Evolutionary conservation across 2,329 filamentous ascomycete species (phyloP).

Genomic region (Botrytis elliptica): DNA sequence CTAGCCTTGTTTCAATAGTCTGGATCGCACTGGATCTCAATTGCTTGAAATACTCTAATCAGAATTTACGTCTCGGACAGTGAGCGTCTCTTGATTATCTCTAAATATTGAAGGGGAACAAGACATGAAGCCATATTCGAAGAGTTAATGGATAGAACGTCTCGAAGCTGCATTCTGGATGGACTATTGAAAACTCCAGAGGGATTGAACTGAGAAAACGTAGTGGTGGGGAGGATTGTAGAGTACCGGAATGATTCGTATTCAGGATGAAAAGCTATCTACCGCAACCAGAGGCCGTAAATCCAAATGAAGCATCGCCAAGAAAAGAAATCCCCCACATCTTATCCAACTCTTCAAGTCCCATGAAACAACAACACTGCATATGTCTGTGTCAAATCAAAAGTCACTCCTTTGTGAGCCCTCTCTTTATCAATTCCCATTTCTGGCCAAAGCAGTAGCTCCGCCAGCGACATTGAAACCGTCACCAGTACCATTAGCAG

Average conservation of each 20-base stretch:
- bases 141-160: neutral
- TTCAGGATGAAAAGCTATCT: neutral
- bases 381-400: neutral
- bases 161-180: neutral
- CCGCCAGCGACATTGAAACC: neutral
- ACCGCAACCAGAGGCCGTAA: neutral
- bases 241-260: neutral
- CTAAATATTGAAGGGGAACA: neutral
- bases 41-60: neutral
- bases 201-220: too few relatives aligned
- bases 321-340: neutral
- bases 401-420: neutral
- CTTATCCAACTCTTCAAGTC: neutral
- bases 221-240: too few relatives aligned
- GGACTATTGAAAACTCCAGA: neutral
- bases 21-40: neutral
- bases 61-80: neutral
- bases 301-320: neutral
- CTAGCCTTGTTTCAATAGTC: neutral
- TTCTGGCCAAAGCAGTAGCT: neutral
- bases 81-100: neutral
- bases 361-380: neutral
- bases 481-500: neutral
- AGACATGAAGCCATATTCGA: neutral
- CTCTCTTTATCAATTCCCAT: neutral